Conservation (phyloP, 257 asterid species). For the Linderniella brevidens region DNA sequence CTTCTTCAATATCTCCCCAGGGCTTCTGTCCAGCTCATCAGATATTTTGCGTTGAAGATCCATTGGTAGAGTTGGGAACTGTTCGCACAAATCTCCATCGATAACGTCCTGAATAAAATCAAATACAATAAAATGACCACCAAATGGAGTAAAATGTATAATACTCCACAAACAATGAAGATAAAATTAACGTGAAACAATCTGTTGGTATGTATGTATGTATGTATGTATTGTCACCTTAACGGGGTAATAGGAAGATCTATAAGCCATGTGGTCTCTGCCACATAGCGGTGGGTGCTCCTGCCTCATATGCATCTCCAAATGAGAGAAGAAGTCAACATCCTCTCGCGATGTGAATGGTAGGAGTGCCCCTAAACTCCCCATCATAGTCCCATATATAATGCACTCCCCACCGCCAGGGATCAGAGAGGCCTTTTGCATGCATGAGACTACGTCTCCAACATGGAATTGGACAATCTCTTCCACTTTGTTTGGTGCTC, state of each 20-base stretch:
- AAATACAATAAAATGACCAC: neutral
- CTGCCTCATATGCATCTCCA: slow-evolving; percentile 99
- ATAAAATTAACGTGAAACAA: neutral
- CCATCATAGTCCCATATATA: slow-evolving; percentile 87
- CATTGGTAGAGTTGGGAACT: slow-evolving; percentile 82
- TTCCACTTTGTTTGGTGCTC: slow-evolving; percentile 97
- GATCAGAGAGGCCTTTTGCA: slow-evolving; percentile 83
- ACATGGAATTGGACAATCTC: slow-evolving; percentile 93
- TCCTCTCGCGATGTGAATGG: slow-evolving; percentile 93
- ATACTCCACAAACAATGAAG: neutral
- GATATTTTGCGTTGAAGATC: slow-evolving; percentile 95
- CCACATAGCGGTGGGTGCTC: slow-evolving; percentile 97
- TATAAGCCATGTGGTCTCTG: slow-evolving; percentile 96
- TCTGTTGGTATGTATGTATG: neutral
- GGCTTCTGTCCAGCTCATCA: slow-evolving; percentile 94
- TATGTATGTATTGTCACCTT: slow-evolving; percentile 60
- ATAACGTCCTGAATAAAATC: neutral
- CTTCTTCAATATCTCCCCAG: slow-evolving; percentile 88
- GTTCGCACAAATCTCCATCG: slow-evolving; percentile 95
- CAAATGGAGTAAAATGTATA: neutral
- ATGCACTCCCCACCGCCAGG: slow-evolving; percentile 98
- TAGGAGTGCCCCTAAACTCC: slow-evolving; percentile 87
- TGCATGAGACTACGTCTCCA: slow-evolving; percentile 78
- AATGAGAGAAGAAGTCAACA: slow-evolving; percentile 91
- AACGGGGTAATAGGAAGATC: slow-evolving; percentile 92